phyloP scores from a whole-genome alignment of 2,329 filamentous ascomycete species.

The Taxawa tesnikishii region DNA sequence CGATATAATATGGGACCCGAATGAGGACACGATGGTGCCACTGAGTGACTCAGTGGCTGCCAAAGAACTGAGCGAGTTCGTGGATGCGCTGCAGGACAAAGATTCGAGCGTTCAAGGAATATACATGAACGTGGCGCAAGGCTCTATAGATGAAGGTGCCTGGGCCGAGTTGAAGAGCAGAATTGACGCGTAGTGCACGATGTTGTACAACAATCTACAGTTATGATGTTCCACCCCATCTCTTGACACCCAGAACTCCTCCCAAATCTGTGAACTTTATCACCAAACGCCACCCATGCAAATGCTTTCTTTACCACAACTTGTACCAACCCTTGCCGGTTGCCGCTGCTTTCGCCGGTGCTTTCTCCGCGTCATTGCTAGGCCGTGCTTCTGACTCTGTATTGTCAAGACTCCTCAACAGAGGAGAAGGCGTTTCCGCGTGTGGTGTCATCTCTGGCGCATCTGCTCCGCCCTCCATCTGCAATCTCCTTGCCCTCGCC shows the following conservation, averaged over 20 bases:
- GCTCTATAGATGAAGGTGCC: constrained; percentile 19
- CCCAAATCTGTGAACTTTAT: too few relatives aligned
- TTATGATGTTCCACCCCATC: constrained; percentile 4
- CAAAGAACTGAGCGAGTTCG: constrained; percentile 46
- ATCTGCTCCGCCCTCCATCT: constrained; percentile 17
- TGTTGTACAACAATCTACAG: constrained; percentile 9
- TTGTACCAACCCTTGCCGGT: constrained; percentile 8
- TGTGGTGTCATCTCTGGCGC: neutral
- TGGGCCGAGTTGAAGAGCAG: constrained; percentile 27
- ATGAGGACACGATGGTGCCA: constrained; percentile 61
- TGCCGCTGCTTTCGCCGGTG: neutral
- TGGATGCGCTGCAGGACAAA: constrained; percentile 51
- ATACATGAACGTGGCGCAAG: constrained; percentile 53
- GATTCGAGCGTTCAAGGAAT: constrained; percentile 60
- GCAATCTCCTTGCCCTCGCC: constrained; percentile 35
- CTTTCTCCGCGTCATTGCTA: neutral
- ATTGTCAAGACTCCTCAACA: constrained; percentile 4
- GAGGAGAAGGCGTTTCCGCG: neutral
- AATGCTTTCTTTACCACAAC: neutral
- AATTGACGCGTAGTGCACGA: constrained; percentile 15
- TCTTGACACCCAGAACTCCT: constrained; percentile 6
- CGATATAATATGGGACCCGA: constrained; percentile 77
- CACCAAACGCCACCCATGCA: too few relatives aligned
- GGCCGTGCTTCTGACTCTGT: constrained; percentile 1
- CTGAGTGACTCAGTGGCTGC: constrained; percentile 46